Evolutionary conservation across 1,284 basidiomycete species (phyloP), one percentile per base, ranked within the genome.

Genomic region (Volvariella surrecta): DNA sequence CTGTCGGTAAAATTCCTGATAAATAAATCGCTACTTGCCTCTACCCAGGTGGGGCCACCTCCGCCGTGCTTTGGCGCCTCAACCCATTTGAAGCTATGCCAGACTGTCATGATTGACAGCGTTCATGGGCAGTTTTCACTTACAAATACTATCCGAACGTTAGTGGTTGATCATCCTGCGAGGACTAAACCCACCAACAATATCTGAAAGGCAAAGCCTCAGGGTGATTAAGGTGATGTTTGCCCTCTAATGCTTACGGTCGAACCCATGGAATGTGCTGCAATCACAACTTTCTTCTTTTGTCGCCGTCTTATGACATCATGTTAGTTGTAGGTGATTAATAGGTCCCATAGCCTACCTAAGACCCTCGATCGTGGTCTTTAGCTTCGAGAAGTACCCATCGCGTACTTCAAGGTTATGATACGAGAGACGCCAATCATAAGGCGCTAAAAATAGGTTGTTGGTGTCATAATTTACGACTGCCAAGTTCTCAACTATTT

Each of bases 401-500:
- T 99, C 96, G 22, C 96, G 78, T 51, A 85, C 83, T 65, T 99
- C 93, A 2, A 88, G 67, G 56, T 99, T 98, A 64, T 79, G 85
- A 61, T 81, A 92, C n/a, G 89, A 89, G 43, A 97, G 59, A 32
- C 93, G 74, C 90, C 89, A 94, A 57, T 94, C 91, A 57, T 93
- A 95, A 9, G 90, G 82, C 0, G 89, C 89, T 37, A 95, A 74
- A 50, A 85, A 73, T 48, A 96, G 69, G 50, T 92, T 93, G 55
- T 94, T 91, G 2, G 89, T 88, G 54, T 95, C 91, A 55, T 96
- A 96, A 53, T 86, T 86, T 16, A 95, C 74, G 1, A 84, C 89
- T 0, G 94, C 92, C 1, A 98, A 71, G 56, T 97, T 97, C 61
- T 97, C 85, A 9, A 98, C 82, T 44, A 97, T 89, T 64, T 94